Evolutionary conservation across 305 asterid genomes (phyloP).

Genomic region (Solanum hybrid): DNA sequence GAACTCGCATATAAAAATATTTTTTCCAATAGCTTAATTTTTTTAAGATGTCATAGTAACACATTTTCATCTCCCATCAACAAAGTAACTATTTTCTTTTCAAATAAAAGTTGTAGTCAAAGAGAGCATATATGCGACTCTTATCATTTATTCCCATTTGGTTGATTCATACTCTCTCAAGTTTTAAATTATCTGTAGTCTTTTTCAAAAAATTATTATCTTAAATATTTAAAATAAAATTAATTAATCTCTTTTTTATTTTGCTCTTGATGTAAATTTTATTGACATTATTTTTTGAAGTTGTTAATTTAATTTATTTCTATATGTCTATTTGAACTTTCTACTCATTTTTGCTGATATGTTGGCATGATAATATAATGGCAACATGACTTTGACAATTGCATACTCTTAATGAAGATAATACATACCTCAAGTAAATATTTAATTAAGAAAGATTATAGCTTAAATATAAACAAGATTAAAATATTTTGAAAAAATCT

Average conservation of each 20-base stretch:
- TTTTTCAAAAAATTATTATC: not conserved
- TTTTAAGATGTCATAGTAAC: not conserved
- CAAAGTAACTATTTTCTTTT: not conserved
- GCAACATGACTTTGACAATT: not conserved
- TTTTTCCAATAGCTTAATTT: not conserved
- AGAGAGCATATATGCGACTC: not conserved
- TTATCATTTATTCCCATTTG: not conserved
- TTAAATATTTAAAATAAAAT: not conserved
- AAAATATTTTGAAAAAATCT: not conserved
- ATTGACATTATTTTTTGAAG: not conserved
- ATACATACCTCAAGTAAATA: not conserved
- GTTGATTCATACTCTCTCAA: not conserved
- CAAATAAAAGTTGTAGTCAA: not conserved
- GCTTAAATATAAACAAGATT: not conserved
- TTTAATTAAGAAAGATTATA: too few species aligned
- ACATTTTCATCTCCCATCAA: not conserved
- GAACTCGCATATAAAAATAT: not conserved
- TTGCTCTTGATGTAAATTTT: not conserved
- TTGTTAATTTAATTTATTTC: not conserved
- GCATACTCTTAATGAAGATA: not conserved
- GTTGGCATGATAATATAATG: not conserved
- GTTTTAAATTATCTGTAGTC: not conserved
- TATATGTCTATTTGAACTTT: not conserved
- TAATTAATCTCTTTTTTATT: not conserved
- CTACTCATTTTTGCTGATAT: not conserved